Base-by-base conservation (phyloP, 495 filamentous ascomycete species). In the Xylaria bambusicola region DNA sequence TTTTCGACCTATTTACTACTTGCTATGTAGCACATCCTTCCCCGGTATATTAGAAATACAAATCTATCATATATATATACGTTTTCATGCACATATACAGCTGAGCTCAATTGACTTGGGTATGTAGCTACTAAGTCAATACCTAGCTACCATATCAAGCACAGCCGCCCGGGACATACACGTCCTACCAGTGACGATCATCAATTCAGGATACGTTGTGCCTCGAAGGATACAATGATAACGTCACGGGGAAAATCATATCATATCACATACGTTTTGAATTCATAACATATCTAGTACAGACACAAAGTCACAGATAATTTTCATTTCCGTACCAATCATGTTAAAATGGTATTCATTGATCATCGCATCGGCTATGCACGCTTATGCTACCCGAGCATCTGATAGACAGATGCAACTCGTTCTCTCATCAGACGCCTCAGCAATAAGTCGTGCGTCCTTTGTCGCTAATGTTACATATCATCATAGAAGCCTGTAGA, bases 391-490 rank as follows among this genome's bases (percentile, higher is more conserved):
- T 35, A 51, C 40, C 56, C 18, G 44, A 42, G 6, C 13, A 41
- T 6, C 12, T 23, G 21, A 15, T 27, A 49, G 33, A 57, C 40
- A 17, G 45, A 17, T 24, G 13, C 13, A 35, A 17, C 20, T 8
- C n/a, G n/a, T n/a, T n/a, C n/a, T n/a, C n/a, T 17, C 17, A 35
- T 36, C 8, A 51, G 36, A 15, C 46, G 36, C 24, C 48, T 58
- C 26, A 44, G 47, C 27, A 33, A 17, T 17, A 51, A 6, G 18
- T 9, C 23, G 36, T 9, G 10, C 31, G 18, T 42, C 56, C 46
- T 33, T 49, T 13, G 24, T 49, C 24, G 26, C 46, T 58, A 51
- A 58, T 51, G 35, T 51, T 51, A 58, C 55, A 58, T 58, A 50
- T 58, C 33, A 31, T 50, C 2, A 33, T 50, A 49, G 40, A 57